Conservation (phyloP, 495 filamentous ascomycete species). For the Daldinia bambusicola region DNA sequence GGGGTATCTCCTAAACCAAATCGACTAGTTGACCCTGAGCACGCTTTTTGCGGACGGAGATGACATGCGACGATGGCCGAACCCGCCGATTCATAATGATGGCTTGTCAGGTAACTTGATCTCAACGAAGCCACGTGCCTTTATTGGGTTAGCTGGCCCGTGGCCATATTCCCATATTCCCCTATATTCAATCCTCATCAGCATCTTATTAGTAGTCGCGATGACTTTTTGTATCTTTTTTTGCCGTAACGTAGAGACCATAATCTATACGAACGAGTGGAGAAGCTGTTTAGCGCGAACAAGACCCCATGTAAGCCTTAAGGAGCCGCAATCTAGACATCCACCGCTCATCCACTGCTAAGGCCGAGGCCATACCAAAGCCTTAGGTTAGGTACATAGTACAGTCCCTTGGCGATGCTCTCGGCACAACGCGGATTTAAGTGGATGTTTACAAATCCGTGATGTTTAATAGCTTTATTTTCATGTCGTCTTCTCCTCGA, state of each 20-base stretch:
- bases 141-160: conserved; percentile 9
- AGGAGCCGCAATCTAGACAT: conserved; percentile 4
- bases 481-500: conserved; percentile 37
- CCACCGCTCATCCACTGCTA: not conserved
- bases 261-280: conserved; percentile 8
- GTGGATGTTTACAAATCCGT: conserved; percentile 7
- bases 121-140: conserved; percentile 21
- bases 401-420: not conserved
- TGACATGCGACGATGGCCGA: conserved; percentile 36
- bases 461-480: not conserved
- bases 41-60: conserved; percentile 12
- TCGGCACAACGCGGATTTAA: conserved; percentile 17
- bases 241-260: conserved; percentile 14
- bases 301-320: conserved; percentile 13
- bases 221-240: conserved; percentile 5
- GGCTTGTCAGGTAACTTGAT: conserved; percentile 17
- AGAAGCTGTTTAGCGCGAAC: conserved; percentile 15
- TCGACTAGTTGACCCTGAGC: conserved; percentile 16
- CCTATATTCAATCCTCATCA: conserved; percentile 1
- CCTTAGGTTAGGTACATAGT: not conserved
- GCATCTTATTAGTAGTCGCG: conserved; percentile 1
- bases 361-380: conserved; percentile 8
- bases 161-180: not conserved
- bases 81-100: conserved; percentile 37
- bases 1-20: conserved; percentile 33